Percentiles rank a stretch among this genome's conserved stretches.
Conservation (phyloP, 768 basidiomycete species). For the Mycena galopus region DNA sequence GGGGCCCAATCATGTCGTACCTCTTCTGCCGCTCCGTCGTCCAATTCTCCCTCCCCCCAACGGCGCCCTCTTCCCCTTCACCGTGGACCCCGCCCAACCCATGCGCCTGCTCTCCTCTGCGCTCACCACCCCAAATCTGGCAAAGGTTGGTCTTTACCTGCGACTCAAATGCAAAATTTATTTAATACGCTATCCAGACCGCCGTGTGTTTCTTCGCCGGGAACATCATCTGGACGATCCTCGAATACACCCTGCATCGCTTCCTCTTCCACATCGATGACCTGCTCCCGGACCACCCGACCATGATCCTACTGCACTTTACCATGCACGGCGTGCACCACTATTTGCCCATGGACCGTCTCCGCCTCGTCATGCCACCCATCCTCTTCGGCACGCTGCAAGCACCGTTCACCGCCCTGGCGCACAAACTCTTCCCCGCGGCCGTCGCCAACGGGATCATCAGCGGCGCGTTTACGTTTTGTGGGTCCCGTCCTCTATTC, state of each 20-base stretch:
- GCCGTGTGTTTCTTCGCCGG: constrained; percentile 83
- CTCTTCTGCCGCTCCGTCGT: constrained; percentile 85
- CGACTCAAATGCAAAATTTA: background rate
- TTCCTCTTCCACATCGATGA: constrained; percentile 98
- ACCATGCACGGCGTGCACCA: constrained; percentile 96
- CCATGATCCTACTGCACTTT: constrained; percentile 90
- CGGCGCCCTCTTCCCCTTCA: constrained; percentile 73
- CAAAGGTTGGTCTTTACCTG: background rate
- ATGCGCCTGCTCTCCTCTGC: constrained; percentile 61
- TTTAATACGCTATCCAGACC: constrained; percentile 51
- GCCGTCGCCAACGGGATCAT: constrained; percentile 94
- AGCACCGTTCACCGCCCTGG: constrained; percentile 89
- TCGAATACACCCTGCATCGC: constrained; percentile 94
- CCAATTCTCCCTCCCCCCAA: constrained; percentile 71
- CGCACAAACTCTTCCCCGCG: constrained; percentile 83
- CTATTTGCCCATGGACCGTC: constrained; percentile 94
- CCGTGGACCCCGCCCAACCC: constrained; percentile 67
- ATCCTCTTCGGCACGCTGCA: constrained; percentile 81
- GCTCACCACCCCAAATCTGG: constrained; percentile 60
- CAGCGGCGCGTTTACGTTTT: constrained; percentile 83
- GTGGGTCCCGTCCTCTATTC: constrained; percentile 54
- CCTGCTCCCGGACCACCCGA: constrained; percentile 84
- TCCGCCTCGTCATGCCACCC: constrained; percentile 98
- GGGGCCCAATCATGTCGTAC: constrained; percentile 89
- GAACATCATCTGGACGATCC: constrained; percentile 92